Percentiles rank a stretch among this genome's conserved stretches.
These are phyloP conservation scores for Sugiyamaella novakii DNA, from an alignment of 1,139 yeast genomes.

Conservation along the genomic window DNA sequence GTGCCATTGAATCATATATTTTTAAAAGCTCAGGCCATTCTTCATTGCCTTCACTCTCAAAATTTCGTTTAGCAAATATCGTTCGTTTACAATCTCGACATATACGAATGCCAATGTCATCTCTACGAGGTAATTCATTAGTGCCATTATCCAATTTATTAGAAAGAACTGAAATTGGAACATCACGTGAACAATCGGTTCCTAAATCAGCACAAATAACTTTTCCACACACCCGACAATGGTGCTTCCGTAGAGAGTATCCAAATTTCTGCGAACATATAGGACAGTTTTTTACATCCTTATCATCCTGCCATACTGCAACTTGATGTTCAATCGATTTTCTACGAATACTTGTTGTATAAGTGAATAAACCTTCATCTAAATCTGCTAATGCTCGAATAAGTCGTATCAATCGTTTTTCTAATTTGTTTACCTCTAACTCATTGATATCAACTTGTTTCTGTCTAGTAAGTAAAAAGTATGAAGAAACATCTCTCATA, in stretches of 20 bases:
- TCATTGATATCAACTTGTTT: slow-evolving; percentile 44
- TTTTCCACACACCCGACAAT: slow-evolving; percentile 81
- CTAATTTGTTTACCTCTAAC: slow-evolving; percentile 59
- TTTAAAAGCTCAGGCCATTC: slow-evolving; percentile 36
- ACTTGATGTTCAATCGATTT: slow-evolving; percentile 53
- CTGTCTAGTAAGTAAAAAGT: slow-evolving; percentile 50
- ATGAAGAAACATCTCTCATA: slow-evolving; percentile 49
- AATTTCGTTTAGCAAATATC: slow-evolving; percentile 59
- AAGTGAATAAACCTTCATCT: slow-evolving; percentile 32
- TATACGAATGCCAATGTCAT: slow-evolving; percentile 50
- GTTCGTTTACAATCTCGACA: slow-evolving; percentile 70
- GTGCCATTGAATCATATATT: slow-evolving; percentile 43
- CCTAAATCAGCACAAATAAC: slow-evolving; percentile 73
- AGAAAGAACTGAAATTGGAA: slow-evolving; percentile 58
- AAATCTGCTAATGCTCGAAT: slow-evolving; percentile 36
- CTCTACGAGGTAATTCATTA: slow-evolving; percentile 29
- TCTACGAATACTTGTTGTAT: slow-evolving; percentile 34
- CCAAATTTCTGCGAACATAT: slow-evolving; percentile 64
- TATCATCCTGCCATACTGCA: slow-evolving; percentile 73
- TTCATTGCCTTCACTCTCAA: slow-evolving; percentile 43
- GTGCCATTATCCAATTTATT: slow-evolving; percentile 38
- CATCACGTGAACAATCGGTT: slow-evolving; percentile 70
- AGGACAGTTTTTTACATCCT: slow-evolving; percentile 55
- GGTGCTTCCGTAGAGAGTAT: slow-evolving; percentile 73
- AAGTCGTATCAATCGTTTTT: slow-evolving; percentile 61